Evolutionary conservation across 2,329 filamentous ascomycete genomes (phyloP), one percentile per base, ranked within the genome.

Genomic region (Leptographium flavum): DNA sequence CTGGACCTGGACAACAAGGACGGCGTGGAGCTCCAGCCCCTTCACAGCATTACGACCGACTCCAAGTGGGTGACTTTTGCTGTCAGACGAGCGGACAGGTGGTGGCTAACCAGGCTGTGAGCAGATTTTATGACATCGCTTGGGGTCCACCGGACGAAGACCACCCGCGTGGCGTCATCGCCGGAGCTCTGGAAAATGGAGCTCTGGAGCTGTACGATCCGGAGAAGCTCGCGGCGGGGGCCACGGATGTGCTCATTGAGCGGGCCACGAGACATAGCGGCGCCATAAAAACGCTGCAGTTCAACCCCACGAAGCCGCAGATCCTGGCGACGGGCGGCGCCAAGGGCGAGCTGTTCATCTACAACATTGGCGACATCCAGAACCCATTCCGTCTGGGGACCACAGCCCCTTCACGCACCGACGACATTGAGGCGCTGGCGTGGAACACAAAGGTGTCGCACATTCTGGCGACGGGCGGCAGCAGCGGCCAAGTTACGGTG

Each of bases 371-470:
- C 65, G 88, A 96, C 61, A 75, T 88, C 54, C 76, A 78, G 47
- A 92, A 84, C 59, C 85, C 90, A 5, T 94, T 93, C 66, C 79
- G 88, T 51, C 71, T 98, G 28, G 92, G 92, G 49, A 93, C 85
- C 52, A 42, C 52, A 10, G 76, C 83, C 32, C 86, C 86, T 36
- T 88, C 87, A 51, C 83, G 90, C 58, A 84, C 87, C 33, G 90
- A 96, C 57, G 92, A 98, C 56, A 85, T 96, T 52, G 92, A 96
- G 57, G 94, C 88, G 53, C 71, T 98, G 49, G 90, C 94, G 55
- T 98, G 93, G 93, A 98, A 98, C 66, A 88, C 87, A 59, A 96
- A 94, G 67, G 90, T 96, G 36, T 79, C 90, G 14, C 90, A 98
- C 60, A 98, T 98, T 60, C 68, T 98, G 54, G 92, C 90, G 17